phyloP scores from a whole-genome alignment of 495 filamentous ascomycete genomes.

The Lasiosphaeria hispida region DNA sequence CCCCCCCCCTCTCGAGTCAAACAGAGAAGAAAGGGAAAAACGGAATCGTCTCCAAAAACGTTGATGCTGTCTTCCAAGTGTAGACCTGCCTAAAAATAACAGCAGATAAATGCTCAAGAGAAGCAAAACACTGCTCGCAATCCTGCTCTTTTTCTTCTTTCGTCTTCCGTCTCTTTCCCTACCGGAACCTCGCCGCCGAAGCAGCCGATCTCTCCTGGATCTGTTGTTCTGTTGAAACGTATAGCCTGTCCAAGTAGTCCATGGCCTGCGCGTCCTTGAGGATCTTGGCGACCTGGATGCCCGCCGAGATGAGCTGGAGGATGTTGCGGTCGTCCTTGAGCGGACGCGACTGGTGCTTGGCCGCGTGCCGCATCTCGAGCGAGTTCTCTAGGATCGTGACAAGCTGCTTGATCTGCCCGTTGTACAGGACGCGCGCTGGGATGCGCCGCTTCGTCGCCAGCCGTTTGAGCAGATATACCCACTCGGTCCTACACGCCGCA shows the following conservation, averaged over 20 bases:
- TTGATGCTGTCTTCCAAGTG: too few relatives aligned
- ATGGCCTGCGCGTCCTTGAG: constrained; percentile 78
- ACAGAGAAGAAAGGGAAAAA: too few relatives aligned
- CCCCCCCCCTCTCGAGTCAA: too few relatives aligned
- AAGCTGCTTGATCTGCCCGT: constrained; percentile 86
- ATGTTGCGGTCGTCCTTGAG: constrained; percentile 89
- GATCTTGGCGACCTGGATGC: constrained; percentile 83
- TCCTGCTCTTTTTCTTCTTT: background rate
- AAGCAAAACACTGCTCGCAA: background rate
- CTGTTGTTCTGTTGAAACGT: constrained; percentile 65
- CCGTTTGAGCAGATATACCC: constrained; percentile 84
- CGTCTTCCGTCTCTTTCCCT: constrained; percentile 1
- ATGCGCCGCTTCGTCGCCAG: constrained; percentile 83
- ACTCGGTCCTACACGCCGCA: constrained; percentile 59
- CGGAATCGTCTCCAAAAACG: too few relatives aligned
- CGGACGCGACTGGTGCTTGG: constrained; percentile 77
- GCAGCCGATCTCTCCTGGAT: constrained; percentile 64
- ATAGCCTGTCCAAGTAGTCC: constrained; percentile 72
- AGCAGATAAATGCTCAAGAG: background rate
- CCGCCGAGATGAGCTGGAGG: constrained; percentile 79
- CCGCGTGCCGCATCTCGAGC: constrained; percentile 75
- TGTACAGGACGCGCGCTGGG: constrained; percentile 77
- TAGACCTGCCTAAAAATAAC: background rate
- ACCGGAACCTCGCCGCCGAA: constrained; percentile 45
- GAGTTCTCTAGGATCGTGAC: constrained; percentile 81